phyloP scores from a whole-genome alignment of 1,284 basidiomycete species.

The Fomitopsis palustris region DNA sequence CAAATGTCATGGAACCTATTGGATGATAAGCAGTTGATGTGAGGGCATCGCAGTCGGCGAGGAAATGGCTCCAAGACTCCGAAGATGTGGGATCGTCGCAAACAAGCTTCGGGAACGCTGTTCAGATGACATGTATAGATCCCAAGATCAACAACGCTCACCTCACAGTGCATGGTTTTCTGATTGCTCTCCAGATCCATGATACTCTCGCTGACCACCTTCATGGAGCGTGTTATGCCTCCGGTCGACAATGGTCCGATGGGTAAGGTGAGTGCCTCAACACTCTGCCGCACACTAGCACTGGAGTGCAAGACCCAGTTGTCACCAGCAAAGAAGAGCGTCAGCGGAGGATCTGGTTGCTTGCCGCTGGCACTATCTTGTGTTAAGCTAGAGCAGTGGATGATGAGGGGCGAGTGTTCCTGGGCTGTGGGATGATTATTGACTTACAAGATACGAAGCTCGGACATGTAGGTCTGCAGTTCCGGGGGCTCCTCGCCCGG shows the following conservation, averaged over 20 bases:
- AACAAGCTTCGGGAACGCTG: conserved; percentile 36
- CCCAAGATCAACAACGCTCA: conserved; percentile 23
- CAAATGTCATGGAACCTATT: conserved; percentile 3
- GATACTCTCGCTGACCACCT: conserved; percentile 26
- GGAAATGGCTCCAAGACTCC: conserved; percentile 48
- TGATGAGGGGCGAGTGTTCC: neutral
- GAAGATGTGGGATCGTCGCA: conserved; percentile 39
- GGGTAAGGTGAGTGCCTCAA: conserved; percentile 19
- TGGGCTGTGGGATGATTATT: neutral
- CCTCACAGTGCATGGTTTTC: conserved; percentile 52
- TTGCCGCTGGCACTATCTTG: conserved; percentile 25
- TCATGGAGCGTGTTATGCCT: conserved; percentile 3
- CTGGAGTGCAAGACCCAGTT: conserved; percentile 50
- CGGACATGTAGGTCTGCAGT: conserved; percentile 40
- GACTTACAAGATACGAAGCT: conserved; percentile 45
- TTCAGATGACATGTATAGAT: conserved; percentile 1
- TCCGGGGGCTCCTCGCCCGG: conserved; percentile 36
- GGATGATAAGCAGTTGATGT: conserved; percentile 27
- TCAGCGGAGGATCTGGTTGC: conserved; percentile 52
- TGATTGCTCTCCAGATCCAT: conserved; percentile 56
- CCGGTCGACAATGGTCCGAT: neutral
- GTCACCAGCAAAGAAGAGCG: conserved; percentile 35
- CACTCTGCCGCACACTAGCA: conserved; percentile 46
- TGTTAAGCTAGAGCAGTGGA: conserved; percentile 27
- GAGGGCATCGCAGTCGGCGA: conserved; percentile 48